Base-by-base conservation (phyloP, 345 rosid genomes). In the Corchorus olitorius region DNA sequence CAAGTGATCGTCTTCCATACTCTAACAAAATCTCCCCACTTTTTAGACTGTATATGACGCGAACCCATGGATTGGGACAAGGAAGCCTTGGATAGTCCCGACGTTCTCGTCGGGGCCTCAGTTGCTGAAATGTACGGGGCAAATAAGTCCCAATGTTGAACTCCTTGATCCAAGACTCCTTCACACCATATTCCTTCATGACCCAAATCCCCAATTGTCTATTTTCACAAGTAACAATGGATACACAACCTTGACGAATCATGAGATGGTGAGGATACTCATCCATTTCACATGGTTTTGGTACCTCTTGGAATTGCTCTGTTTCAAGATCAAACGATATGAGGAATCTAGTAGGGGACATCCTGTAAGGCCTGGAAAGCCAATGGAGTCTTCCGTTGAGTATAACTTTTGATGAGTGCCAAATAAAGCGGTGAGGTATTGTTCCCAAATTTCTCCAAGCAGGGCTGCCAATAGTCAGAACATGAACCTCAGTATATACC, bases 191-290 rank as follows among this genome's bases (percentile, higher is more conserved):
- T 48, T 75, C 86, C 83, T 86, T 90, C 97, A 92, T 94, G 0
- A 87, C 89, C 98, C 98, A 94, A 39, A 92, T 85, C 81, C 92
- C 98, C 80, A 91, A 34, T 79, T 86, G 83, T 73, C 89, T 84
- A 63, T 91, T 85, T 70, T 84, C 87, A 46, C 91, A 84, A 41
- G 86, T 92, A 1, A 85, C 83, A 1, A 91, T 97, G 6, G 86
- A 79, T 4, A 94, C 87, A 76, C 92, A 88, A 8, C 89, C 91
- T 65, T 78, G 73, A 2, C 91, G 84, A 15, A 78, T 88, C 19
- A 82, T 83, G 35, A 91, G 78, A 46, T 90, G 91, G 66, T 84
- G 88, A 72, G 86, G 87, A 3, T 87, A 85, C 88, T 86, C 77
- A 64, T 83, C 83, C 48, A 91, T 81, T 37, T 86, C 86, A 4